Evolutionary conservation across 495 filamentous ascomycete genomes (phyloP).

Genomic region (Filosporella fistucella): DNA sequence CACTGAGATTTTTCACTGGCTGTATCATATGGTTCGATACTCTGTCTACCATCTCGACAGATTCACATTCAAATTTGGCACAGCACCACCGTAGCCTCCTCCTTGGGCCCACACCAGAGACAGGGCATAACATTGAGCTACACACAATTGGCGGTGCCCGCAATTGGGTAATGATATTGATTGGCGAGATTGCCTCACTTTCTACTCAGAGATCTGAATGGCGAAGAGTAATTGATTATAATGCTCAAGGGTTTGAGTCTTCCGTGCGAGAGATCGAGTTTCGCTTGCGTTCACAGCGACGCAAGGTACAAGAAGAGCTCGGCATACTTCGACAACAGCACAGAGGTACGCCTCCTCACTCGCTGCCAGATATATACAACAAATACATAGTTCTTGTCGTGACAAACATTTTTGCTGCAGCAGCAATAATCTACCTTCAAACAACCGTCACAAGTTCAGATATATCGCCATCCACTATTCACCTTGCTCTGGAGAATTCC

Average conservation of each 20-base stretch:
- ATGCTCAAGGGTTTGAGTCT: neutral
- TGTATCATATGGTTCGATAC: constrained; percentile 4
- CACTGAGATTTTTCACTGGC: constrained; percentile 3
- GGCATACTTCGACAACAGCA: neutral
- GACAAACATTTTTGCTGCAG: constrained; percentile 1
- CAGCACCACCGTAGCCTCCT: neutral
- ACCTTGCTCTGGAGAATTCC: neutral
- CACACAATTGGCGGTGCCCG: neutral
- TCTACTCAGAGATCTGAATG: neutral
- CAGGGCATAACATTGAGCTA: neutral
- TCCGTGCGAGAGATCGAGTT: neutral
- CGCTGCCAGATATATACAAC: neutral
- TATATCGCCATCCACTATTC: neutral
- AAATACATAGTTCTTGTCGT: neutral
- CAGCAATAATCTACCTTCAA: constrained; percentile 1
- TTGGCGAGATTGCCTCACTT: neutral
- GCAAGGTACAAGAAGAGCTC: neutral
- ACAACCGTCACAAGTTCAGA: neutral
- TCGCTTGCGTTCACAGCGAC: neutral
- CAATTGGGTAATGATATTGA: constrained; percentile 2
- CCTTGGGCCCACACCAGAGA: neutral
- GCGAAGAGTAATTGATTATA: neutral
- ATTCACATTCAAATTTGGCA: neutral
- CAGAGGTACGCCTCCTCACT: neutral
- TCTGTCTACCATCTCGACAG: neutral